Evolutionary conservation across 2,329 filamentous ascomycete species (phyloP), one percentile per base, ranked within the genome.

Genomic region (Thielaviopsis euricoi): DNA sequence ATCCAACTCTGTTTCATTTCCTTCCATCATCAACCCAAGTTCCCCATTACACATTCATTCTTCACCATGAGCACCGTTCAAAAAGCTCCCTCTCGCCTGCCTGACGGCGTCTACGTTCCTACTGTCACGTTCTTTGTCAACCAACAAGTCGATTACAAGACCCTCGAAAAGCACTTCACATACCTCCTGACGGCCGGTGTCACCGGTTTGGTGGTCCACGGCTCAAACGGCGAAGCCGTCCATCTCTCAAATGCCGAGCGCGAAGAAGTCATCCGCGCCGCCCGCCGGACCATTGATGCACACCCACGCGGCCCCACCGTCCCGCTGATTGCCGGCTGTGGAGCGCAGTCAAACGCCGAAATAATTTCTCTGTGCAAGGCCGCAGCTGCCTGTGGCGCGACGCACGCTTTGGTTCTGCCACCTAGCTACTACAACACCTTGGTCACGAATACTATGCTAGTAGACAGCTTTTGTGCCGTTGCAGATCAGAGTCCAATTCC

Each of bases 161-260:
- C 81, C 46, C 82, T 83, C 60, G 74, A 77, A 53, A 76, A 73
- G 55, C 74, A 79, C 66, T 81, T 85, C 43, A 77, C 86, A 56
- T 80, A 82, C 64, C 80, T 91, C n/a, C 86, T 85, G 52, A 76
- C 82, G 65, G 80, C 84, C 26, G 87, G 87, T 62, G 80, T 90
- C 49, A 78, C 83, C 17, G 86, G 86, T 21, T 76, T 91, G 52
- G 84, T 86, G 53, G 87, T 84, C 12, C 86, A 89, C 68, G 87
- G 87, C 52, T 88, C 84, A 66, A 91, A 91, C 66, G 87, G 87
- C 64, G 87, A 93, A 73, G 86, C 87, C 7, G 86, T 89, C 13
- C 86, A 89, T 66, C 76, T 91, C 37, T 82, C 82, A 50, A 83
- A 83, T 64, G 73, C 77, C 23, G 87, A 91, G 71, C 80, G 86